Evolutionary conservation across 345 rosid species (phyloP), one percentile per base, ranked within the genome.

Genomic region (Hibiscus mutabilis): DNA sequence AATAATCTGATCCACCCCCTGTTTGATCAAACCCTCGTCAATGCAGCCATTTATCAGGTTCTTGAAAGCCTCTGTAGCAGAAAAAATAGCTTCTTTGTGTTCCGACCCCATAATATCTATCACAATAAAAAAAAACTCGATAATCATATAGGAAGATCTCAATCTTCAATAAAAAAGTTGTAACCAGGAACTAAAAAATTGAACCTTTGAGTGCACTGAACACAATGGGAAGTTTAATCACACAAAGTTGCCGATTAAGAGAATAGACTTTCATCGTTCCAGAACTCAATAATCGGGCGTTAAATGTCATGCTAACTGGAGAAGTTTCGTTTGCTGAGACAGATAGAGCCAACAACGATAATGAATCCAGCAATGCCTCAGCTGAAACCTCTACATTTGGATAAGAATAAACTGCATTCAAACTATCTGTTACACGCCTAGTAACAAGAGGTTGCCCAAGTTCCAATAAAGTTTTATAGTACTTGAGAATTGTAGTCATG

Each of bases 51-150:
- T 64, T 75, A 95, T 87, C 71, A 89, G 80, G 78, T 77, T 86
- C 83, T 90, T 95, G 47, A 88, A 84, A 13, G 97, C 83, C 76
- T 88, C 96, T 4, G 77, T 85, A 65, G 97, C 93, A 25, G 96
- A 90, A 82, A 83, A 83, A 75, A 92, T 82, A 49, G 99, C 93
- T 84, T 92, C 99, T 80, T 95, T 96, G n/a, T 95, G 97, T 73
- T 92, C 96, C 11, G 92, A 89, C n/a, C 85, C 89, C 80, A 92
- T 12, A 80, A 90, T 84, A 83, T 92, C 99, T 95, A 84, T 76
- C 80, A 83, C 74, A 77, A 68, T 6, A 44, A 66, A 63, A 68
- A 67, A 65, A 69, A 13, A 35, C 18, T 14, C 52, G 14, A 64
- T 57, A 71, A 51, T 33, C 37, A 37, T 60, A 71, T 33, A 8